phyloP scores from a whole-genome alignment of 306 rosid species.

The Begonia loranthoides region DNA sequence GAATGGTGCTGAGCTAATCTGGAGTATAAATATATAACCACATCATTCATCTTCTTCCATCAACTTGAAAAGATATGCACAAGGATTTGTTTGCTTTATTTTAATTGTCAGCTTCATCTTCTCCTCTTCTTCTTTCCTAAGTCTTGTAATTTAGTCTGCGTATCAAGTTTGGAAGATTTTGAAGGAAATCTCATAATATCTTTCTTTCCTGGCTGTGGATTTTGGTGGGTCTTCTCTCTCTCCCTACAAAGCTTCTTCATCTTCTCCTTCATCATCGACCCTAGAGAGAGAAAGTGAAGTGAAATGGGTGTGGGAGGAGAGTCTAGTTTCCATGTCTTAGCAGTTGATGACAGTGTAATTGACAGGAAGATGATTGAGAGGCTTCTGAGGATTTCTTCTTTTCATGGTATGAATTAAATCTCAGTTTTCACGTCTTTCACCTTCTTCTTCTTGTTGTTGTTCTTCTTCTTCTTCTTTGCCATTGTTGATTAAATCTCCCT shows the following conservation, averaged over 20 bases:
- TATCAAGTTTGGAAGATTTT: slow-evolving; percentile 4
- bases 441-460: no score
- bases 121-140: no score
- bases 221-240: slow-evolving; percentile 66
- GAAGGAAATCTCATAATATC: slow-evolving; percentile 87
- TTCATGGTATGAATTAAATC: slow-evolving; percentile 39
- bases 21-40: slow-evolving; percentile 3
- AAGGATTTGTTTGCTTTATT: no score
- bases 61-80: slow-evolving; percentile 3
- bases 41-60: slow-evolving; percentile 14
- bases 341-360: slow-evolving; percentile 80
- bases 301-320: slow-evolving; percentile 69
- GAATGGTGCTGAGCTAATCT: background rate
- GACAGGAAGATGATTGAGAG: slow-evolving; percentile 77
- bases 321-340: slow-evolving; percentile 78
- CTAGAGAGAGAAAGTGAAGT: background rate
- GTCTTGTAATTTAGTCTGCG: slow-evolving; percentile 8
- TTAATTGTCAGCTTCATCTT: slow-evolving; percentile 10
- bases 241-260: no score
- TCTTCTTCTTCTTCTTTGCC: slow-evolving; percentile 3
- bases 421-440: no score
- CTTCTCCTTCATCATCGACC: slow-evolving; percentile 12
- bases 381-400: slow-evolving; percentile 73
- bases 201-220: slow-evolving; percentile 80
- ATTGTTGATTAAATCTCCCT: slow-evolving; percentile 1